Conservation (phyloP, 1,284 basidiomycete species). For the Farysia itapuensis region DNA sequence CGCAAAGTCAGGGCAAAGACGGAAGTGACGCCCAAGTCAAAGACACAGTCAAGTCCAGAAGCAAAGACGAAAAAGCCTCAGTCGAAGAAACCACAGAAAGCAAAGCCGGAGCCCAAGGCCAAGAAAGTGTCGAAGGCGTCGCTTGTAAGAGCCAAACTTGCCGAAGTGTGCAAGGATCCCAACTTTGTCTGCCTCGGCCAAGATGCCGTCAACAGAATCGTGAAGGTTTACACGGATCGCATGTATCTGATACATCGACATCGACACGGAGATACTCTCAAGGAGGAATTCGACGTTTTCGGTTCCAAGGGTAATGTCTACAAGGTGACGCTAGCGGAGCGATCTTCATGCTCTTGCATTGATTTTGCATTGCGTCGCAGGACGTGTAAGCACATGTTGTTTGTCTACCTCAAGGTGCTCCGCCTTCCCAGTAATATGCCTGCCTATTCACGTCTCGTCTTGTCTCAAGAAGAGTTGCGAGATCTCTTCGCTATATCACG, state of each 20-base stretch:
- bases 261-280: conserved; percentile 2
- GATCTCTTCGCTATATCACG: conserved; percentile 15
- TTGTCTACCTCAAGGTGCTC: conserved; percentile 33
- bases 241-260: conserved; percentile 26
- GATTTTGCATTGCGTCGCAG: conserved; percentile 12
- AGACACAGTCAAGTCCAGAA: not conserved
- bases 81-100: not conserved
- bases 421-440: conserved; percentile 17
- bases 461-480: conserved; percentile 5
- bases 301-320: conserved; percentile 31
- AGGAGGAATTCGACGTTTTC: conserved; percentile 22
- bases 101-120: conserved; percentile 2
- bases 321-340: conserved; percentile 14
- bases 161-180: conserved; percentile 12
- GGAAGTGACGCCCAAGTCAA: not conserved
- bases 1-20: too few species aligned
- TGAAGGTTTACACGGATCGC: conserved; percentile 11
- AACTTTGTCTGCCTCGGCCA: conserved; percentile 20
- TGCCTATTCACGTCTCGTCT: conserved; percentile 3
- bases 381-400: conserved; percentile 29
- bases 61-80: not conserved
- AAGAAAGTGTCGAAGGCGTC: conserved; percentile 16
- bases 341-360: conserved; percentile 17
- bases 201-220: conserved; percentile 17
- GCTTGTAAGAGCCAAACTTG: conserved; percentile 10